These are phyloP conservation scores for Colletotrichum sp. DNA, from an alignment of 2,329 filamentous ascomycete genomes.

Conservation along the genomic window DNA sequence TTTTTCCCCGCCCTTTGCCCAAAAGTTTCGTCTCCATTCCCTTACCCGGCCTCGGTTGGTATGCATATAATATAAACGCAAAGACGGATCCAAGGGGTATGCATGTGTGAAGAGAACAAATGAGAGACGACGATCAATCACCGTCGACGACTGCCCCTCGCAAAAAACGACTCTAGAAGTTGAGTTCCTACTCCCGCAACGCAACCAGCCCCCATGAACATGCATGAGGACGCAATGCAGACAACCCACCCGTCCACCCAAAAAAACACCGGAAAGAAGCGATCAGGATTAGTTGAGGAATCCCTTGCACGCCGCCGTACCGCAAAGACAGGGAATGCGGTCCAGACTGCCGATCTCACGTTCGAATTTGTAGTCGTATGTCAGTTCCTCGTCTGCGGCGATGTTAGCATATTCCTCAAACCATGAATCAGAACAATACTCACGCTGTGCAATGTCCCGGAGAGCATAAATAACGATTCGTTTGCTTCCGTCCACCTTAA, in stretches of 20 bases:
- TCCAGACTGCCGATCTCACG: slow-evolving; percentile 94
- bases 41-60: slow-evolving; percentile 4
- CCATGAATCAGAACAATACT: slow-evolving; percentile 41
- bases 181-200: slow-evolving; percentile 10
- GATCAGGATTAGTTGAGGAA: slow-evolving; percentile 80
- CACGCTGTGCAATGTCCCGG: slow-evolving; percentile 93
- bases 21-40: slow-evolving; percentile 6
- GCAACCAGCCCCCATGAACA: background rate
- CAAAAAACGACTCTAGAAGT: slow-evolving; percentile 5
- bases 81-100: slow-evolving; percentile 21
- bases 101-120: slow-evolving; percentile 18
- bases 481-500: slow-evolving; percentile 97
- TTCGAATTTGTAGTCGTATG: slow-evolving; percentile 99
- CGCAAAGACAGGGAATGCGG: slow-evolving; percentile 96
- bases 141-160: background rate
- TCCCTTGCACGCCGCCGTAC: slow-evolving; percentile 94
- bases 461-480: slow-evolving; percentile 98
- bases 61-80: slow-evolving; percentile 22
- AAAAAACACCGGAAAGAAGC: slow-evolving; percentile 14
- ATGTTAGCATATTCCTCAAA: slow-evolving; percentile 24
- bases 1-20: slow-evolving; percentile 4
- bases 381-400: slow-evolving; percentile 89
- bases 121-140: background rate
- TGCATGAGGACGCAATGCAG: slow-evolving; percentile 4
- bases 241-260: background rate